Base-by-base conservation (phyloP, 805 yeast species). In the Myxozyma vanderwaltii region DNA sequence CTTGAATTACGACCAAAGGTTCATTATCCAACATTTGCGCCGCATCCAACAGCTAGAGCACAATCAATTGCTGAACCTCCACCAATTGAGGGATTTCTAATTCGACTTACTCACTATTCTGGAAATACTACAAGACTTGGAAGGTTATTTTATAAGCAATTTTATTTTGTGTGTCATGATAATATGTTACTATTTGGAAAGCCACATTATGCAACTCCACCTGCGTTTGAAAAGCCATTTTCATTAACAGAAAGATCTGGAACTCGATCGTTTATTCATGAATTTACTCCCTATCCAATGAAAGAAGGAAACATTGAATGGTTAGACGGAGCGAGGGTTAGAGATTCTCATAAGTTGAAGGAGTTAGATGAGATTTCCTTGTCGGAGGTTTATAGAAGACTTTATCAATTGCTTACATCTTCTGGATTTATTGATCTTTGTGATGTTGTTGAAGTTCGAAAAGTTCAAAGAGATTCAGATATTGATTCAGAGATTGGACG, bases 71-170 rank as follows among this genome's bases (percentile, higher is more conserved):
- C 63, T 0, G 96, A 87, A 68, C 97, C 97, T 0, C 53, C 74
- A 0, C 85, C 96, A 0, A 71, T 90, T 8, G 98, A 92, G 73
- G 98, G 98, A 0, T 91, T 88, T 69, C 71, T 91, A 21, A 74
- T 82, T 2, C 78, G 85, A 51, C 69, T 86, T 31, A 79, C 85
- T 0, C 78, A 82, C 45, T 76, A 80, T 58, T 69, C 71, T 4
- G 89, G 89, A 0, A 66, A 63, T 67, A 71, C 64, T 60, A 63
- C 69, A 26, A 50, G 68, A 13, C 58, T 77, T 8, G 68, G 77
- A 4, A 75, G 77, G 33, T 72, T 80, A 35, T 79, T 81, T 55
- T 79, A 79, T 64, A 82, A 80, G 56, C 72, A 85, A 45, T 79
- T 79, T 60, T 91, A 91, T 71, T 81, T 87, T 62, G 83, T 76